phyloP scores from a whole-genome alignment of 2,329 filamentous ascomycete species.

The Scorias spongiosa region DNA sequence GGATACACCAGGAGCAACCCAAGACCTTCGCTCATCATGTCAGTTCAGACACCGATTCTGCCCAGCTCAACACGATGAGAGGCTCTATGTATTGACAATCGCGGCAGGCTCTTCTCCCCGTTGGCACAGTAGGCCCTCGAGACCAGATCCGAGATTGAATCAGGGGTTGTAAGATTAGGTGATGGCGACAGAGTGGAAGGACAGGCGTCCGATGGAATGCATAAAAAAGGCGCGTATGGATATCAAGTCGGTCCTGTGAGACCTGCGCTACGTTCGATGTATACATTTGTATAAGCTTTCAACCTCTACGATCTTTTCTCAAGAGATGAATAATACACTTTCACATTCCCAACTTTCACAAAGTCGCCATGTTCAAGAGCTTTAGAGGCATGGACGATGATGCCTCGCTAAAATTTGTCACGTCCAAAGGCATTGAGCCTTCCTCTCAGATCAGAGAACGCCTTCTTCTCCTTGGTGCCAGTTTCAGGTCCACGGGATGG shows the following conservation, averaged over 20 bases:
- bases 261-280: not conserved
- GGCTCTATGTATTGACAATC: constrained; percentile 11
- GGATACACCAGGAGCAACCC: constrained; percentile 93
- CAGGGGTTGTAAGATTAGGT: not conserved
- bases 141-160: not conserved
- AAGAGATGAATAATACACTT: not conserved
- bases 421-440: not conserved
- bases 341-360: not conserved
- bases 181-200: not conserved
- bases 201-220: not conserved
- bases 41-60: constrained; percentile 5
- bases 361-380: not conserved
- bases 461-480: not conserved
- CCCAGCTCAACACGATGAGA: not conserved
- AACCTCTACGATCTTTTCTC: not conserved
- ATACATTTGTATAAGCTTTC: not conserved
- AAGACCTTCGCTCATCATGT: constrained; percentile 65
- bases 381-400: not conserved
- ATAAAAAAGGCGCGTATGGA: not conserved
- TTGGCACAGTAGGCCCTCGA: not conserved
- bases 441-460: not conserved
- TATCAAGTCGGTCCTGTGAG: too few relatives aligned
- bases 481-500: not conserved
- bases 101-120: not conserved
- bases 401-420: not conserved